Percentiles rank a stretch among this genome's conserved stretches.
phyloP scores from a whole-genome alignment of 371 early-diverging fungal genomes.

The Rhizopus microsporus region DNA sequence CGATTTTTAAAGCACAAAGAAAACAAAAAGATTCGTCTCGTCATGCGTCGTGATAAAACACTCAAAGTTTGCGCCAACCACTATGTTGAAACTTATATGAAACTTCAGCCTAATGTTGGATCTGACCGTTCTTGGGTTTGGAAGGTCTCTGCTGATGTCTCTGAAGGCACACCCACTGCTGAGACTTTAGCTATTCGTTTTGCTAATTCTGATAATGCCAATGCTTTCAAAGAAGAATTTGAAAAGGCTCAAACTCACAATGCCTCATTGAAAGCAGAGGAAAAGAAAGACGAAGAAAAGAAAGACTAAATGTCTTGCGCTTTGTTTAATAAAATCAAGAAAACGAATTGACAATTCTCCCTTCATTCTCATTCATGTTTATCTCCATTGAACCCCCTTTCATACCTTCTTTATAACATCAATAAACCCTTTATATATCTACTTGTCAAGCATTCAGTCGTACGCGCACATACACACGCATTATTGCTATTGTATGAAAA shows the following conservation, averaged over 20 bases:
- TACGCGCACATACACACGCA: too few species aligned
- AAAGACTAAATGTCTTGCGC: constrained; percentile 1
- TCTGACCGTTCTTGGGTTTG: constrained; percentile 98
- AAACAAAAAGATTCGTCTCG: constrained; percentile 82
- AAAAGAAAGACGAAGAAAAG: constrained; percentile 30
- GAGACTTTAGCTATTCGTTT: constrained; percentile 96
- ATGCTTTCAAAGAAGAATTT: constrained; percentile 56
- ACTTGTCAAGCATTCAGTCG: too few species aligned
- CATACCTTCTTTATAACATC: too few species aligned
- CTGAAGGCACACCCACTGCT: constrained; percentile 82
- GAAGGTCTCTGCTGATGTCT: constrained; percentile 84
- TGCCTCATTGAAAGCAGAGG: constrained; percentile 28
- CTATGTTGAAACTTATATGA: constrained; percentile 87
- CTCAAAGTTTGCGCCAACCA: constrained; percentile 99
- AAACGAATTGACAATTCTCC: too few species aligned
- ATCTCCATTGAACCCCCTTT: neutral
- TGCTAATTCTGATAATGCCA: constrained; percentile 86
- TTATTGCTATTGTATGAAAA: too few species aligned
- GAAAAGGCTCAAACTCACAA: constrained; percentile 49
- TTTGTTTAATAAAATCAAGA: neutral
- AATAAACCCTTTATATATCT: too few species aligned
- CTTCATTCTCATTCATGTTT: neutral
- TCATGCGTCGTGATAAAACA: constrained; percentile 98
- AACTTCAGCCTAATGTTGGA: constrained; percentile 89
- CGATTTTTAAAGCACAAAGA: constrained; percentile 92